phyloP scores from a whole-genome alignment of 2,329 filamentous ascomycete genomes.

The Monilinia fructicola region DNA sequence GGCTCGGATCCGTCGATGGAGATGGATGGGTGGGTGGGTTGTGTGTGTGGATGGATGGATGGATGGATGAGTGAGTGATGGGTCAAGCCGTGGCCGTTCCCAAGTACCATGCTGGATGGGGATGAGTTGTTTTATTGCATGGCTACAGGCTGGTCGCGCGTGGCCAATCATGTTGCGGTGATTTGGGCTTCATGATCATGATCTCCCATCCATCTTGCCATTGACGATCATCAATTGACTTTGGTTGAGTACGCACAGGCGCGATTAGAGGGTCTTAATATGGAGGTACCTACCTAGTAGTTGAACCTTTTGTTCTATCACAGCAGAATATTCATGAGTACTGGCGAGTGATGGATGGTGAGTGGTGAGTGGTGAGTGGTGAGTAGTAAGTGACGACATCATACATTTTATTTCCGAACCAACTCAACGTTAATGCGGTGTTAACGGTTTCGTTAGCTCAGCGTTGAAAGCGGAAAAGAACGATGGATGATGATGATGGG shows the following conservation, averaged over 20 bases:
- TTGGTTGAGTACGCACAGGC: neutral
- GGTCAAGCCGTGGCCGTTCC: neutral
- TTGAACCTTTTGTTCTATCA: too few relatives aligned
- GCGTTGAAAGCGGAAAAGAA: neutral
- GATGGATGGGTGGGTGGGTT: neutral
- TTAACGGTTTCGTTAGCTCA: neutral
- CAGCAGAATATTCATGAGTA: neutral
- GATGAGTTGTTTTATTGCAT: neutral
- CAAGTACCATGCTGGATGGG: neutral
- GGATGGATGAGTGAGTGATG: neutral
- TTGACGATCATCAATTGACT: too few relatives aligned
- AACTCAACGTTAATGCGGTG: too few relatives aligned
- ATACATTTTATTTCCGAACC: neutral
- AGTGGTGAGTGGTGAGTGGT: too few relatives aligned
- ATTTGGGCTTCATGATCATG: conserved; percentile 1
- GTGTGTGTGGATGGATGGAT: too few relatives aligned
- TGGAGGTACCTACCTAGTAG: neutral
- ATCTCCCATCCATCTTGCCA: neutral
- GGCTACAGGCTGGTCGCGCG: neutral
- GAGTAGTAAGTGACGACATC: conserved; percentile 6
- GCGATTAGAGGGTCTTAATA: neutral
- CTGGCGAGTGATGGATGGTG: neutral
- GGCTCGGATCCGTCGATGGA: neutral
- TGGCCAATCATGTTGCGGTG: neutral
- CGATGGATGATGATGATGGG: too few relatives aligned